phyloP scores from a whole-genome alignment of 2,329 filamentous ascomycete genomes.

The Aureobasidium leucospermi region DNA sequence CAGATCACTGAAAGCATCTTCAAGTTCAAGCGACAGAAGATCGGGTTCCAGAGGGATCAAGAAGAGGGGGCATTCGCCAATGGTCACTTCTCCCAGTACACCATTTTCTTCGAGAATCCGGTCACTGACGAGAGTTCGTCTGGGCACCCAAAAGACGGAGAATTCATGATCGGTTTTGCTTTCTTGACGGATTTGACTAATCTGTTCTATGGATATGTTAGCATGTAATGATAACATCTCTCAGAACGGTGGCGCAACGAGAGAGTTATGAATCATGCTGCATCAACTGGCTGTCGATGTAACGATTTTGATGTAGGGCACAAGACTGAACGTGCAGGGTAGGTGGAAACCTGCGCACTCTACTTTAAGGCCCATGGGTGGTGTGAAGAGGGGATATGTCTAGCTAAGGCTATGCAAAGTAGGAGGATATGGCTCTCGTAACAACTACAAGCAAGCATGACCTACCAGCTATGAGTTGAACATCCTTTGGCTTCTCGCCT shows the following conservation, averaged over 20 bases:
- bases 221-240: slow-evolving; percentile 32
- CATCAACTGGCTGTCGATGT: slow-evolving; percentile 7
- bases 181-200: slow-evolving; percentile 80
- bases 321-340: slow-evolving; percentile 46
- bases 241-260: slow-evolving; percentile 5
- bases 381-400: slow-evolving; percentile 1
- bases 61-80: slow-evolving; percentile 77
- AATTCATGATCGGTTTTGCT: slow-evolving; percentile 91
- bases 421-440: slow-evolving; percentile 12
- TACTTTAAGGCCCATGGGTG: slow-evolving; percentile 49
- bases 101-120: slow-evolving; percentile 87
- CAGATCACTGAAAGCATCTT: slow-evolving; percentile 77
- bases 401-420: slow-evolving; percentile 2
- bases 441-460: slow-evolving; percentile 17
- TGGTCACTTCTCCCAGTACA: slow-evolving; percentile 84
- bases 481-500: slow-evolving; percentile 79
- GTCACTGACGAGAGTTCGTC: slow-evolving; percentile 85
- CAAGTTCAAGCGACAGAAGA: slow-evolving; percentile 81
- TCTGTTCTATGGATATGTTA: slow-evolving; percentile 66
- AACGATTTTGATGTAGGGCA: slow-evolving; percentile 26
- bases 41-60: slow-evolving; percentile 92
- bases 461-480: slow-evolving; percentile 79
- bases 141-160: slow-evolving; percentile 91
- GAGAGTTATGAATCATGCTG: slow-evolving; percentile 19
- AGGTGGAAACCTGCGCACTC: slow-evolving; percentile 47